Evolutionary conservation across 129 eudicot genomes (phyloP), one percentile per base, ranked within the genome.

Genomic region (Lonicera japonica): DNA sequence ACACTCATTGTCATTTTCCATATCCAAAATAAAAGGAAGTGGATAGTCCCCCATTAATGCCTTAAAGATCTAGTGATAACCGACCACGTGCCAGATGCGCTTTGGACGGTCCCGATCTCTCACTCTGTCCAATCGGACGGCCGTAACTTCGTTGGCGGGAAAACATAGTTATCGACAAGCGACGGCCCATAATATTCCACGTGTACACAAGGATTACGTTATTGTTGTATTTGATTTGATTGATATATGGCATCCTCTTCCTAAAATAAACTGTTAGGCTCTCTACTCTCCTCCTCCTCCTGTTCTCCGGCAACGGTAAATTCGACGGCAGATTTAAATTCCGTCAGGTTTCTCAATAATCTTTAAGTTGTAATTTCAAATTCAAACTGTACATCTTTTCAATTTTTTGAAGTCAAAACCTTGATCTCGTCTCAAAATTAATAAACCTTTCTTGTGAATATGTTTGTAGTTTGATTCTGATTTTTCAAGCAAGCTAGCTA

Each of bases 141-240:
- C 22, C 29, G 11, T 43, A 5, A 73, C 11, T 19, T 5, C 48
- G 63, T 66, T 66, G 56, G 54, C 43, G 13, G 9, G 36, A 58
- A 19, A 41, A n/a, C 57, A 71, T 46, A 60, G 75, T 80, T 84
- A 84, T 84, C 91, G 77, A 36, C 38, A 68, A 63, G 50, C 5
- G 61, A 77, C 82, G 84, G 86, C 54, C 68, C 18, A 13, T 16
- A 80, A 48, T 55, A 57, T 0, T 29, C 84, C 91, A 75, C 86
- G 81, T 84, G 81, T 66, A 70, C 17, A 41, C 17, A 23, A 43
- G 45, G 67, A 71, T 69, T 46, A 61, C 70, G 65, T 77, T 74
- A 69, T 74, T 80, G 74, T 80, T 14, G 8, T 71, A 56, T 57
- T 76, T 79, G 79, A 83, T 83, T 83, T 81, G 70, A 84, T 86